Evolutionary conservation across 495 filamentous ascomycete genomes (phyloP).

Genomic region (Tuber umbilicatum): DNA sequence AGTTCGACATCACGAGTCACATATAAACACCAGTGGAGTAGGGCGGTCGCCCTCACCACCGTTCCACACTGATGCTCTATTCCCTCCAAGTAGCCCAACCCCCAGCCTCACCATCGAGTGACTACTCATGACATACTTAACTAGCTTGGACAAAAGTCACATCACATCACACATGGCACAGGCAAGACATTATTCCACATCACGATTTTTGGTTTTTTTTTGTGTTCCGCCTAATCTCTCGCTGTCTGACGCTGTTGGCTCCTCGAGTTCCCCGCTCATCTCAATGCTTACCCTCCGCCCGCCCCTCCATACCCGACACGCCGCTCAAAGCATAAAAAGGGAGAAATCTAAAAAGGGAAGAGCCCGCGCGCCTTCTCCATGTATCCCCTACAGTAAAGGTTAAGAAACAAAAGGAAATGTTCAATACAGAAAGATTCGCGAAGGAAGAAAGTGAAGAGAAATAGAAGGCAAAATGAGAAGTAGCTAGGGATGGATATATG

Average conservation of each 20-base stretch:
- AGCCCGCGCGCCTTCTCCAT: background rate
- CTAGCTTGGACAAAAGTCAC: background rate
- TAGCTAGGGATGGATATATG: background rate
- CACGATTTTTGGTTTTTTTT: background rate
- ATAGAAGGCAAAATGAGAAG: background rate
- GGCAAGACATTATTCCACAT: background rate
- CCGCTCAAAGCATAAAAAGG: constrained; percentile 1
- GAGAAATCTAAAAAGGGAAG: constrained; percentile 2
- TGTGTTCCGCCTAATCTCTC: background rate
- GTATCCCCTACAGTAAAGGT: background rate
- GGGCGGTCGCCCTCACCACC: background rate
- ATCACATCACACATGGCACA: background rate
- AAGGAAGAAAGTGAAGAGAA: background rate
- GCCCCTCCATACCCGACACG: background rate
- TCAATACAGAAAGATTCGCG: background rate
- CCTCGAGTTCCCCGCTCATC: background rate
- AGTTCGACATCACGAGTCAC: background rate
- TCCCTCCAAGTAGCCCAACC: background rate
- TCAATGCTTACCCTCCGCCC: background rate
- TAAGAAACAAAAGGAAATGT: background rate
- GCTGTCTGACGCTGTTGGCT: background rate
- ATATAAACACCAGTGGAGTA: background rate
- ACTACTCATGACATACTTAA: background rate
- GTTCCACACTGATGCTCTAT: background rate
- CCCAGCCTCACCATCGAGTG: background rate